Evolutionary conservation across 495 filamentous ascomycete genomes (phyloP), one percentile per base, ranked within the genome.

Genomic region (Coniosporium apollinis): DNA sequence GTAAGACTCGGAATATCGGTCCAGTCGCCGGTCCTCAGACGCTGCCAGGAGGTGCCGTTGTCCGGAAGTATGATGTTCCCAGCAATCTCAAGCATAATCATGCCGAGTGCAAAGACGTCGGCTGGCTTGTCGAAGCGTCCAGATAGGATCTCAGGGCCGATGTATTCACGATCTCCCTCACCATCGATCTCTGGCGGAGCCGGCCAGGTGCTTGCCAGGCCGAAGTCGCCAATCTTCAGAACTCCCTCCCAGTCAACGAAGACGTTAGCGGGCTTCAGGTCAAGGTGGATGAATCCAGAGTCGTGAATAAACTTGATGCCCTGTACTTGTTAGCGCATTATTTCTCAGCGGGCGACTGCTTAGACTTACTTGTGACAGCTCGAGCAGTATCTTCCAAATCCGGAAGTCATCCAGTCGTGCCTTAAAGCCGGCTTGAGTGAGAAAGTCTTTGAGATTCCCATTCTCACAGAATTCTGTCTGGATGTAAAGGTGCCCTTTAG

Each of bases 391-490:
- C 57, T 97, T 97, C 89, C 89, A 97, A 47, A 96, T 91, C 18
- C 89, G 67, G 54, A 96, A 97, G 51, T 96, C 89, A 60, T 97
- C 89, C 37, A 97, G 56, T 45, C 87, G 72, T 31, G 81, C 84
- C 50, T 79, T 82, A 33, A 73, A 60, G 4, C 89, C 89, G 40
- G 80, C 73, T 34, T 77, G 66, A 7, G 68, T 61, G 8, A 96
- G 67, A 51, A 94, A 94, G 1, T 71, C 57, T 51, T 89, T 79
- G 31, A 97, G 58, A 41, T 80, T 91, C 6, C 89, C 89, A 49
- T 91, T 81, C 48, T 91, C 82, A 50, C 87, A 96, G 49, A 70
- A 97, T 43, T 96, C 91, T 0, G 87, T 96, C 59, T 94, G 86
- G 41, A 97, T 96, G 55, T 93, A 97, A 3, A 97, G 71, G 42